Percentiles rank a stretch among this genome's conserved stretches.
Conservation (phyloP, 805 yeast genomes). For the Wickerhamomyces chambardii region DNA sequence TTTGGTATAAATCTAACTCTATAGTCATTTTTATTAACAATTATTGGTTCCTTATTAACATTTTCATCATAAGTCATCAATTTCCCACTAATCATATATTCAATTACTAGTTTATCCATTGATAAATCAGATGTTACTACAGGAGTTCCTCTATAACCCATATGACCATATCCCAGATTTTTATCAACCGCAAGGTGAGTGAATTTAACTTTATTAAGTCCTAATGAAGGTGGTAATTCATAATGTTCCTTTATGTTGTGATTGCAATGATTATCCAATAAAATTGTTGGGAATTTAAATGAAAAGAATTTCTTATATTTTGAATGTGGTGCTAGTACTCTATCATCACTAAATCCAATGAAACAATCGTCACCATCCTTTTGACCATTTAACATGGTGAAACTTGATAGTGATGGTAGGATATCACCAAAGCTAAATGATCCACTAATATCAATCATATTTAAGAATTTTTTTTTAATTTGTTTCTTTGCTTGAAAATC, state of each 20-base stretch:
- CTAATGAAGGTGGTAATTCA: conserved; percentile 31
- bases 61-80: neutral
- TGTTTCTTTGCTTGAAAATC: conserved; percentile 10
- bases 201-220: conserved; percentile 19
- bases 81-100: conserved; percentile 1
- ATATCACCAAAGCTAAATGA: conserved; percentile 34
- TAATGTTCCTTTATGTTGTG: conserved; percentile 25
- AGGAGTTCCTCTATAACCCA: conserved; percentile 42
- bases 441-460: conserved; percentile 43
- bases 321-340: conserved; percentile 34
- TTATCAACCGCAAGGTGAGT: conserved; percentile 20
- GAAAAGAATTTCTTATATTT: conserved; percentile 48
- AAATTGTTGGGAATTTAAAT: conserved; percentile 42
- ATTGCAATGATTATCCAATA: conserved; percentile 43
- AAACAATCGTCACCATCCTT: conserved; percentile 16
- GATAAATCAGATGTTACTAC: conserved; percentile 37
- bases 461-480: conserved; percentile 27
- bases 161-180: conserved; percentile 46
- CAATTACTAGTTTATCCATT: conserved; percentile 12
- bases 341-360: conserved; percentile 33
- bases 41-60: conserved; percentile 4
- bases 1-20: conserved; percentile 45
- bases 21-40: conserved; percentile 23
- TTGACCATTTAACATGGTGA: neutral
- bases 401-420: conserved; percentile 1